Evolutionary conservation across 129 eudicot genomes (phyloP).

Genomic region (Deinandra increscens): DNA sequence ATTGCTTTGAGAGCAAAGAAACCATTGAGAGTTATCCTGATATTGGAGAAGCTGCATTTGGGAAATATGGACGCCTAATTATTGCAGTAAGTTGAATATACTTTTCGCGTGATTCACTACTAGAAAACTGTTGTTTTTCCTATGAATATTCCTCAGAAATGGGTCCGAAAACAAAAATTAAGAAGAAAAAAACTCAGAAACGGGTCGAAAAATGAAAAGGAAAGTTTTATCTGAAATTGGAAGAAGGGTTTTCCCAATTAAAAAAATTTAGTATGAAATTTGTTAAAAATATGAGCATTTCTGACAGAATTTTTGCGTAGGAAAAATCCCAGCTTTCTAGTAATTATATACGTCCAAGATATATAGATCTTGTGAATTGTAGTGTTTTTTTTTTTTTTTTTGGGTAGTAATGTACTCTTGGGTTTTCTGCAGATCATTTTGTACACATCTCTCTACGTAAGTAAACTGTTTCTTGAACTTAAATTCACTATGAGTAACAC

Average conservation of each 20-base stretch:
- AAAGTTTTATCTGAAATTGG: too few species aligned
- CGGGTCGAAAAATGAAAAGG: too few species aligned
- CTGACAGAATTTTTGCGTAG: too few species aligned
- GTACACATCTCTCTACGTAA: constrained; percentile 86
- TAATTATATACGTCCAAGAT: constrained; percentile 1
- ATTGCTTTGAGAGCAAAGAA: constrained; percentile 70
- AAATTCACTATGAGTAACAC: constrained; percentile 3
- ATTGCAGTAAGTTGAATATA: constrained; percentile 53
- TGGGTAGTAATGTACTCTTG: constrained; percentile 15
- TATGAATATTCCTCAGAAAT: too few species aligned
- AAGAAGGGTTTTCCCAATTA: too few species aligned
- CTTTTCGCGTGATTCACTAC: not conserved
- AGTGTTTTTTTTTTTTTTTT: not conserved
- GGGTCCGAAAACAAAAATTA: too few species aligned
- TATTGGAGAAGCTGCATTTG: constrained; percentile 97
- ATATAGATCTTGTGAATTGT: not conserved
- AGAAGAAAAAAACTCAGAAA: too few species aligned
- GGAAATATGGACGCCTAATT: constrained; percentile 79
- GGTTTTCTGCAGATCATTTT: constrained; percentile 66
- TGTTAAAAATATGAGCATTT: too few species aligned
- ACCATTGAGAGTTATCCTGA: constrained; percentile 69
- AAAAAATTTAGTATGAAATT: too few species aligned
- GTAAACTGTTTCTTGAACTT: constrained; percentile 24
- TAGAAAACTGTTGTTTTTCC: too few species aligned
- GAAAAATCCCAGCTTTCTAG: too few species aligned